phyloP scores from a whole-genome alignment of 2,329 filamentous ascomycete species.

The Cladorrhinum sp. region DNA sequence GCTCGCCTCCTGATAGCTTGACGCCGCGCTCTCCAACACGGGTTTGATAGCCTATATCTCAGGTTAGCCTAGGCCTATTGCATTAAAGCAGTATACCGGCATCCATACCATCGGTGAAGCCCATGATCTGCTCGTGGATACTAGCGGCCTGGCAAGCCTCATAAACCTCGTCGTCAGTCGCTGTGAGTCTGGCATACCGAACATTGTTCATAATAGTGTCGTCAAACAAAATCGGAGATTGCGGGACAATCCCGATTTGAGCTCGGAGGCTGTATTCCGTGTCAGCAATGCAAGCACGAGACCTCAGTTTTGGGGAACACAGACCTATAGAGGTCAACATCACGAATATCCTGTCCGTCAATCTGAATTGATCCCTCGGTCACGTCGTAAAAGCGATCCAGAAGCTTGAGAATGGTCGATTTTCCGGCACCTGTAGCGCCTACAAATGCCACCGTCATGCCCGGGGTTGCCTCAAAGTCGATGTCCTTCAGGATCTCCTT shows the following conservation, averaged over 20 bases:
- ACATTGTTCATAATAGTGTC: slow-evolving; percentile 60
- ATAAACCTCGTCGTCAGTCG: slow-evolving; percentile 53
- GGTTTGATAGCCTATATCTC: slow-evolving; percentile 43
- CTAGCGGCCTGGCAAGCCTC: slow-evolving; percentile 54
- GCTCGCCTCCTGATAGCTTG: slow-evolving; percentile 63
- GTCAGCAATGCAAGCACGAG: slow-evolving; percentile 19
- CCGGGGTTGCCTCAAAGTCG: slow-evolving; percentile 48
- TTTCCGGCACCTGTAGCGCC: slow-evolving; percentile 59
- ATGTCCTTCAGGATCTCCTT: slow-evolving; percentile 56
- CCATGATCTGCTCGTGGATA: slow-evolving; percentile 56
- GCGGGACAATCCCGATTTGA: slow-evolving; percentile 55
- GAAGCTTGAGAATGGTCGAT: slow-evolving; percentile 56
- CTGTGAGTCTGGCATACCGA: slow-evolving; percentile 52
- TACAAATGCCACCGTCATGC: slow-evolving; percentile 58
- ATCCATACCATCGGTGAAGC: slow-evolving; percentile 49
- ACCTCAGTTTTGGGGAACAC: neutral
- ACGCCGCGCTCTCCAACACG: slow-evolving; percentile 51
- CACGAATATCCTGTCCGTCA: slow-evolving; percentile 55
- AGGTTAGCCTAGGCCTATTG: slow-evolving; percentile 12
- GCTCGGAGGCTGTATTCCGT: slow-evolving; percentile 43
- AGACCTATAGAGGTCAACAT: slow-evolving; percentile 49
- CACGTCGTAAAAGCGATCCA: slow-evolving; percentile 59
- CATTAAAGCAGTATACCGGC: neutral
- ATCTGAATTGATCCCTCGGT: slow-evolving; percentile 51
- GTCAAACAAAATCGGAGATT: slow-evolving; percentile 55